Base-by-base conservation (phyloP, 2,329 filamentous ascomycete species). In the Didymella glomerata region DNA sequence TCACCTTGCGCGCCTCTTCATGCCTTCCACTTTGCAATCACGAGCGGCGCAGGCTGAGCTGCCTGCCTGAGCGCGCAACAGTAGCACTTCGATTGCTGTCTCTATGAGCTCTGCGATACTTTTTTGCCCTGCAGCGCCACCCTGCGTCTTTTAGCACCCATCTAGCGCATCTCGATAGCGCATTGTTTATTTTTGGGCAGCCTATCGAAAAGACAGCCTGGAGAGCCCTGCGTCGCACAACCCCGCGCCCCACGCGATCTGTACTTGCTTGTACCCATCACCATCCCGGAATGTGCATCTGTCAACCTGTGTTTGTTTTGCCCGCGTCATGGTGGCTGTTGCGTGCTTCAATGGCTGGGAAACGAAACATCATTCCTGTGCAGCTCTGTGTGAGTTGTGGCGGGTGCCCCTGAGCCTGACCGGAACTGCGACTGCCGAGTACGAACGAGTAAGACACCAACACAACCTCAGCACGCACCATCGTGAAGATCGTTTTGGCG, bases 221-320 rank as follows among this genome's bases (percentile, higher is more conserved):
- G 25, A 20, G 8, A 38, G 54, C 48, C 48, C 45, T 57, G 52
- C 52, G 53, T 46, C 47, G 42, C 38, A 44, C 36, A 45, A 52
- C 53, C 52, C 57, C 55, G 44, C 55, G 40, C 32, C 51, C 57
- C 52, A 56, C 52, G 52, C 48, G 44, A 38, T 49, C 57, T 52
- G 52, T 49, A 32, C 22, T 24, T n/a, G 41, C 24, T 44, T 49
- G 52, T 54, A 20, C 44, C 48, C 54, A 42, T 28, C 46, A 13
- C 9, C 25, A 42, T 40, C 48, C 38, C 38, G 53, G 58, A 57
- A 61, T 61, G 58, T 54, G 52, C 42, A 41, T 48, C 48, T 51
- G 44, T 58, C 49, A 53, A 16, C 6, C 49, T 44, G 11, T 32
- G n/a, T 53, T 48, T 53, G 41, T 58, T 53, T 48, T 28, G 36